phyloP scores from a whole-genome alignment of 768 basidiomycete species.

The Neoboletus subvelutipes region DNA sequence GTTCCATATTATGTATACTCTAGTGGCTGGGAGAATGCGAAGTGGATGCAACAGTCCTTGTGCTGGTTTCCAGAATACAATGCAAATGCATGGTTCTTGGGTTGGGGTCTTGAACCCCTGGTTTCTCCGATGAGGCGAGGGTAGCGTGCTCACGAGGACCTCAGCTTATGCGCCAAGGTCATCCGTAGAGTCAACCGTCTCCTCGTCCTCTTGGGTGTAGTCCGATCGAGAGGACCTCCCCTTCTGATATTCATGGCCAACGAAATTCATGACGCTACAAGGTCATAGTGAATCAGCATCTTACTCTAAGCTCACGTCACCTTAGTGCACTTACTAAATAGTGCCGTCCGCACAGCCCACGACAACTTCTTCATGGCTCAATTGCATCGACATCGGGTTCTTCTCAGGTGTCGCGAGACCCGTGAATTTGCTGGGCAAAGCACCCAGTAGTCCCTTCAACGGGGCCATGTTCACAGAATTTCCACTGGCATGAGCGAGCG shows the following conservation, averaged over 20 bases:
- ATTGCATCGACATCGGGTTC: slow-evolving; percentile 93
- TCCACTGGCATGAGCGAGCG: slow-evolving; percentile 47
- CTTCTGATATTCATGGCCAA: slow-evolving; percentile 54
- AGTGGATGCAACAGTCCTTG: slow-evolving; percentile 7
- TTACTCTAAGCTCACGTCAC: background rate
- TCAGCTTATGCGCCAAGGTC: slow-evolving; percentile 14
- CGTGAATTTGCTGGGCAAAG: slow-evolving; percentile 64
- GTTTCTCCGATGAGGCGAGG: background rate
- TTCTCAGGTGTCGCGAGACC: slow-evolving; percentile 87
- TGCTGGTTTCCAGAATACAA: slow-evolving; percentile 7
- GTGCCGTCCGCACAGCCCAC: slow-evolving; percentile 91
- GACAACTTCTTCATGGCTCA: slow-evolving; percentile 89
- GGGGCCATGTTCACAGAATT: slow-evolving; percentile 30
- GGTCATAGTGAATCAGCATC: slow-evolving; percentile 13
- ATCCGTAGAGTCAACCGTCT: slow-evolving; percentile 10
- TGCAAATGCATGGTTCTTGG: background rate
- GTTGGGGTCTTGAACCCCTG: background rate
- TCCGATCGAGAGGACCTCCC: slow-evolving; percentile 13
- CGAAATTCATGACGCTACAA: slow-evolving; percentile 58
- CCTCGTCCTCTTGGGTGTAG: slow-evolving; percentile 12
- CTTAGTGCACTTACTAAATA: slow-evolving; percentile 65
- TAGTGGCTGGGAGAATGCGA: background rate
- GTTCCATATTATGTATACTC: slow-evolving; percentile 9
- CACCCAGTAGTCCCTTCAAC: slow-evolving; percentile 60
- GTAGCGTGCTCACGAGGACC: background rate